Base-by-base conservation (phyloP, 2,329 filamentous ascomycete genomes). In the Esteya vermicola region DNA sequence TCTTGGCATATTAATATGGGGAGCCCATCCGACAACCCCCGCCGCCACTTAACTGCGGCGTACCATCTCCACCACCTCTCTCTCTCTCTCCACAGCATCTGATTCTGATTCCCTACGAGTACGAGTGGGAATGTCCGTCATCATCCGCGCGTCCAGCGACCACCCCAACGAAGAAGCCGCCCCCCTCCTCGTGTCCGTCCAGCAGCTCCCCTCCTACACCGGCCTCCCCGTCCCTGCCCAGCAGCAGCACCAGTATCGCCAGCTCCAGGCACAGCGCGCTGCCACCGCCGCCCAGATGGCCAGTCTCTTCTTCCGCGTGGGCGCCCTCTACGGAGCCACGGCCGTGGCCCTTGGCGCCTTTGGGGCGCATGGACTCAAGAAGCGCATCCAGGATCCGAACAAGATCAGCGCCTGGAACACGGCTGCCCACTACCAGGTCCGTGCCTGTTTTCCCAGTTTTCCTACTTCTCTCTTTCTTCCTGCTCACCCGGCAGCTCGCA, bases 351-450 rank as follows among this genome's bases (percentile, higher is more conserved):
- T 80, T 41, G 77, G 77, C 25, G 78, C 78, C 0, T 82, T 81
- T 55, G 78, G 78, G 27, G 75, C 76, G 12, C 78, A 82, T 52
- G 76, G 76, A 10, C 61, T 81, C 31, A 80, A 78, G 59, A 67
- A 67, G 43, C 61, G 62, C 47, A 72, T 79, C 51, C 52, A 66
- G 9, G 75, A 80, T 48, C 75, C 76, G 4, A 56, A 62, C 12
- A 65, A 65, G 44, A 55, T 81, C 31, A 68, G 72, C 6, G 78
- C 65, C 52, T 81, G 74, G 68, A 55, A 58, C 10, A 81, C 76
- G 0, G 78, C 76, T 2, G 76, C 77, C 3, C 75, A 81, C 31
- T 82, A 81, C 49, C 76, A 80, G 59, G 75, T 78, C 56, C 4
- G 45, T 48, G 10, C 9, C 4, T 8, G 12, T 30, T 3, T 28